A percentile compares a stretch with the other conserved stretches of the same genome.
Evolutionary conservation across 2,329 filamentous ascomycete species (phyloP).

Genomic region (Hypoxylon sp.): DNA sequence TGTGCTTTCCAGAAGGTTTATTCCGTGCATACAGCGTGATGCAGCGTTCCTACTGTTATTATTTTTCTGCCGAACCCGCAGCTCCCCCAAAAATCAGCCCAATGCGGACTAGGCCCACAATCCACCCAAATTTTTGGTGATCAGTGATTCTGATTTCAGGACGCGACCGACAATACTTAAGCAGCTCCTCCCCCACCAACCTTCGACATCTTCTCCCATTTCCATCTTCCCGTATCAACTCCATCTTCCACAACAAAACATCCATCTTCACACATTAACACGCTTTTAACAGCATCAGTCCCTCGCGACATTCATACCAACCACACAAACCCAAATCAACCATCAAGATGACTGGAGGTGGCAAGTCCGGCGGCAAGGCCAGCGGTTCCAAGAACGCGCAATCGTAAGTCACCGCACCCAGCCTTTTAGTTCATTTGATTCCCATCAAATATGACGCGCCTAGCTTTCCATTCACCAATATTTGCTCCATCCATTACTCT

Average conservation of each 20-base stretch:
- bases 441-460: constrained; percentile 58
- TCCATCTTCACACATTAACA: constrained; percentile 44
- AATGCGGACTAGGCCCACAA: constrained; percentile 48
- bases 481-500: not conserved
- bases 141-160: constrained; percentile 50
- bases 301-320: constrained; percentile 41
- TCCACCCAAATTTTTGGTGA: constrained; percentile 49
- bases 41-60: constrained; percentile 25
- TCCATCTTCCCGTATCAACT: constrained; percentile 57
- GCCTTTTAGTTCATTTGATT: not conserved
- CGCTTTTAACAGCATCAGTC: constrained; percentile 47
- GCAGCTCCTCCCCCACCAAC: constrained; percentile 54
- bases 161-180: constrained; percentile 57
- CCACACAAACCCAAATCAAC: constrained; percentile 50
- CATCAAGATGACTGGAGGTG: constrained; percentile 99
- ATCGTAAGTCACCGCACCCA: constrained; percentile 78
- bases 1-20: constrained; percentile 28
- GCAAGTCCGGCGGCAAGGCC: constrained; percentile 99
- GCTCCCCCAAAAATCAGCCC: constrained; percentile 43
- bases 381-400: constrained; percentile 99
- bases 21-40: constrained; percentile 33
- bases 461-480: constrained; percentile 39
- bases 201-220: constrained; percentile 54
- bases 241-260: constrained; percentile 50
- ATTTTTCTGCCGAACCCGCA: constrained; percentile 42